Base-by-base conservation (phyloP, 2,329 filamentous ascomycete species). In the Fusarium torulosum region DNA sequence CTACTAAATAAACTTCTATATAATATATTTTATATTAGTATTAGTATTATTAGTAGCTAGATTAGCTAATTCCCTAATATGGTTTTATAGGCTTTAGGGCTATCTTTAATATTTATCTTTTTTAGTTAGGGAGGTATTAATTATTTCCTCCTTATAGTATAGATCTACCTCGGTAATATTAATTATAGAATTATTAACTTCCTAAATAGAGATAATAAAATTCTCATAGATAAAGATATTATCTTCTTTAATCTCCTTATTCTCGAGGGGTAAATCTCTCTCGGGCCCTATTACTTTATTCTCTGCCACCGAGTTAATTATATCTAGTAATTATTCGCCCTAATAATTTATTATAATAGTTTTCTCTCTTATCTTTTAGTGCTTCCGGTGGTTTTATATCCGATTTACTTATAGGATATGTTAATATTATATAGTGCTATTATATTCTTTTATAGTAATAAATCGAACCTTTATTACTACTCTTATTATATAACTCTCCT, bases 1-100 rank as follows among this genome's bases (percentile, higher is more conserved):
- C n/a, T n/a, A n/a, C n/a, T n/a, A n/a, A n/a, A n/a, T 42, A 49
- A 55, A 55, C 53, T 55, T 55, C 35, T 55, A 35, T 44, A 20
- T 55, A 44, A 43, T 14, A 55, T 47, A 35, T 55, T 55, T 43
- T 13, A 55, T 15, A 40, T 55, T 35, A 52, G 14, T 29, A 21
- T 17, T 50, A 6, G 46, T 3, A 41, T 31, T 8, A 4, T 31
- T 31, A 41, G 33, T 50, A 50, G 35, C 11, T n/a, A 40, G 46
- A 17, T 20, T n/a, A 11, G 23, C 46, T 50, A 23, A 40, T 13
- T 40, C 14, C 46, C 9, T 23, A 4, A 11, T 4, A 50, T 40
- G 17, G 35, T 17, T 50, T 50, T 50, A n/a, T 50, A 20, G 17
- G 35, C 15, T 50, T 50, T 50, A n/a, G 38, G 43, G 43, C 46